Evolutionary conservation across 192 early-diverging fungal genomes (phyloP).

Genomic region (Backusella liffmaniae): DNA sequence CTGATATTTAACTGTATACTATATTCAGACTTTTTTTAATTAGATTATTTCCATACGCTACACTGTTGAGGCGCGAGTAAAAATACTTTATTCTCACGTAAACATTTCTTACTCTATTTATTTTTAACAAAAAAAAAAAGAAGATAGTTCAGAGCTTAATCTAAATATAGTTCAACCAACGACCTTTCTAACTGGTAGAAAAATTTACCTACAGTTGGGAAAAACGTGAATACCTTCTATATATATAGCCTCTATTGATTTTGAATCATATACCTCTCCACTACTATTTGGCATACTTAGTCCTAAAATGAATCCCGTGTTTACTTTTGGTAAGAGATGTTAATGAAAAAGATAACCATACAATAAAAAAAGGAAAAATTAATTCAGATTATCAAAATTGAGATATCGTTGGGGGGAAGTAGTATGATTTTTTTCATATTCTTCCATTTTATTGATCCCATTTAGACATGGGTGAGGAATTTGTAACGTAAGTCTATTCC

Average conservation of each 20-base stretch:
- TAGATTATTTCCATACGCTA: background rate
- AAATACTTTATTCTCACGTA: background rate
- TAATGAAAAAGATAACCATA: background rate
- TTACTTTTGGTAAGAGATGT: background rate
- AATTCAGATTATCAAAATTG: conserved; percentile 1
- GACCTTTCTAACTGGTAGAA: background rate
- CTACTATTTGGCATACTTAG: background rate
- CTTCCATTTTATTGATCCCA: background rate
- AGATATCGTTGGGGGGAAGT: background rate
- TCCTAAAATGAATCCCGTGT: background rate
- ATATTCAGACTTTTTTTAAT: background rate
- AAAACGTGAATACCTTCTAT: background rate
- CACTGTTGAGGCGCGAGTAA: background rate
- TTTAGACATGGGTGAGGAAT: background rate
- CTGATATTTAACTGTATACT: background rate
- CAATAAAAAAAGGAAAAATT: background rate
- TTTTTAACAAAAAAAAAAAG: background rate
- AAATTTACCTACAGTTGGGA: background rate
- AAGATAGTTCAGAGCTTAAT: background rate
- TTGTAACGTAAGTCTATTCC: background rate
- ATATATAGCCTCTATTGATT: background rate
- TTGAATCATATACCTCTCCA: background rate
- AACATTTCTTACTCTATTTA: background rate
- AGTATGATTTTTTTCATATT: background rate
- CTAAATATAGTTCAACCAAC: background rate